Percentiles rank a stretch among this genome's conserved stretches.
These are phyloP conservation scores for Chaetothyriales sp. DNA, from an alignment of 2,329 filamentous ascomycete species.

Conservation along the genomic window DNA sequence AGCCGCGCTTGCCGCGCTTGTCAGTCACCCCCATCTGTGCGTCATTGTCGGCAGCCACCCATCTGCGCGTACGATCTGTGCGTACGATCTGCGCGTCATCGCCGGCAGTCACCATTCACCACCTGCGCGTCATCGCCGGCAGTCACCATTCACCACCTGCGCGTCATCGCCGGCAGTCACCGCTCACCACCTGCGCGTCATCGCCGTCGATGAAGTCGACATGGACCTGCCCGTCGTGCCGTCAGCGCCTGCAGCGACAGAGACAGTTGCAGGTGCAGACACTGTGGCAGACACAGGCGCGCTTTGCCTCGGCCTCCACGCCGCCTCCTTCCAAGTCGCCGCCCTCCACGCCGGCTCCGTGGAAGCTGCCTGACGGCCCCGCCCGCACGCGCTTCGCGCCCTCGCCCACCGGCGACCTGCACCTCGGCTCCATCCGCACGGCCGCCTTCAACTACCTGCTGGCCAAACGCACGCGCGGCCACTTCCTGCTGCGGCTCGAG, in stretches of 20 bases:
- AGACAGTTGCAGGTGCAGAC: background rate
- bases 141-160: too few species aligned
- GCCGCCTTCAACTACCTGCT: constrained; percentile 91
- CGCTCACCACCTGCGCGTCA: too few species aligned
- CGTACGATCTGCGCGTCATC: too few species aligned
- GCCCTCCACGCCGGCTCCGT: constrained; percentile 5
- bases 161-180: background rate
- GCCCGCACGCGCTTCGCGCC: constrained; percentile 81
- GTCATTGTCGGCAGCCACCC: too few species aligned
- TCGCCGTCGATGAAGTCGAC: background rate
- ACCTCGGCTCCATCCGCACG: constrained; percentile 80
- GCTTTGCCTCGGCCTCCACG: background rate
- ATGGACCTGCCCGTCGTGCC: constrained; percentile 4
- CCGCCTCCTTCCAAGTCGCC: constrained; percentile 29
- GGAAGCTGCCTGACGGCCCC: constrained; percentile 40
- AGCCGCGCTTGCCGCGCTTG: background rate
- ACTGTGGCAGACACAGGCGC: background rate
- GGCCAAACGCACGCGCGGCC: constrained; percentile 73
- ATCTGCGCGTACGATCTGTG: too few species aligned
- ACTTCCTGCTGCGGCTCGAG: constrained; percentile 83
- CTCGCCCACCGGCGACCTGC: constrained; percentile 85
- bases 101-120: too few species aligned
- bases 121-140: too few species aligned
- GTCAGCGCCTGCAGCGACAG: background rate
- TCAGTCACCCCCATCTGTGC: too few species aligned